Evolutionary conservation across 768 basidiomycete genomes (phyloP).

Genomic region (Mycena chlorophos): DNA sequence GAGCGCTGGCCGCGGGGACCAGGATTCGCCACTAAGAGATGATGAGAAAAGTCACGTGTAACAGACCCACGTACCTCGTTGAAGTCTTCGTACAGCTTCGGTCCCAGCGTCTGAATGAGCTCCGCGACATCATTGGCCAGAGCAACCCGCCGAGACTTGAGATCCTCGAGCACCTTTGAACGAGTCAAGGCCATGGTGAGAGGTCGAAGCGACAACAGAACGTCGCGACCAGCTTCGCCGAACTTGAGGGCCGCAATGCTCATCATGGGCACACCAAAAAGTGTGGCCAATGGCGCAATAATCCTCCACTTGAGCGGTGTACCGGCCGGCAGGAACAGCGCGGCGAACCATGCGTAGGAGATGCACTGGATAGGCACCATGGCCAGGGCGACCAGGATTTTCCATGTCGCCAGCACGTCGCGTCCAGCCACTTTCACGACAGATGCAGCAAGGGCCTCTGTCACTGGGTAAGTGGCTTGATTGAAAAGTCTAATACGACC

Average conservation of each 20-base stretch:
- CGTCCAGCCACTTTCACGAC: constrained; percentile 93
- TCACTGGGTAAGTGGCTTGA: neutral
- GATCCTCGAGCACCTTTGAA: constrained; percentile 70
- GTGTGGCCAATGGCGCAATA: constrained; percentile 75
- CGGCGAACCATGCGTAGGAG: constrained; percentile 79
- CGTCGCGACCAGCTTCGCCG: constrained; percentile 96
- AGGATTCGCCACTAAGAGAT: constrained; percentile 70
- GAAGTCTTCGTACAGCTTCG: constrained; percentile 84
- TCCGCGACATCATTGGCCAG: constrained; percentile 83
- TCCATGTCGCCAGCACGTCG: constrained; percentile 97
- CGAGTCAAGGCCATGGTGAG: constrained; percentile 86
- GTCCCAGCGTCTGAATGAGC: constrained; percentile 84
- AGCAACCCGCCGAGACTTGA: constrained; percentile 69
- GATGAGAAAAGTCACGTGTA: constrained; percentile 7
- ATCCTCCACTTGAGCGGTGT: constrained; percentile 62
- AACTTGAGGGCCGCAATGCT: constrained; percentile 93
- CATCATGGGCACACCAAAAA: constrained; percentile 79
- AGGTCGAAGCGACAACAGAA: constrained; percentile 80
- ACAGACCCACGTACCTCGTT: constrained; percentile 54
- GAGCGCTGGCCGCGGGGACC: constrained; percentile 77
- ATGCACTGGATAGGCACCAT: constrained; percentile 82
- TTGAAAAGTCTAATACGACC: neutral
- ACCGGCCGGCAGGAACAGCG: constrained; percentile 62
- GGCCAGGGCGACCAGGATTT: constrained; percentile 88
- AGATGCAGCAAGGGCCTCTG: constrained; percentile 94